These are phyloP conservation scores for Dichomitus squalens DNA, from an alignment of 1,284 basidiomycete species.

Conservation along the genomic window DNA sequence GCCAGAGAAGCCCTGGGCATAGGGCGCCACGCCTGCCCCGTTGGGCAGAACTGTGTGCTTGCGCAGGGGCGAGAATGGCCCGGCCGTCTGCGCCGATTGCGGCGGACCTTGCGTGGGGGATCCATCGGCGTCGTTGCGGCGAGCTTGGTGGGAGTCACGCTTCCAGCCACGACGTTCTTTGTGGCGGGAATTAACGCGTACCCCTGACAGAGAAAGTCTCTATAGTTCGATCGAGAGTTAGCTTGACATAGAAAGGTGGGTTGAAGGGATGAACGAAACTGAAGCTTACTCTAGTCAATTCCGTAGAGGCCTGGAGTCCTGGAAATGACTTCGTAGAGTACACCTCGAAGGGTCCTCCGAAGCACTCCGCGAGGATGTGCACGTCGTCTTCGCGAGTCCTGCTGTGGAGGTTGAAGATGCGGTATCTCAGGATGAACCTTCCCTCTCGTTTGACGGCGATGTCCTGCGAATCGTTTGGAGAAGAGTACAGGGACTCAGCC, in stretches of 20 bases:
- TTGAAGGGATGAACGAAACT: neutral
- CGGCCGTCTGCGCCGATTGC: neutral
- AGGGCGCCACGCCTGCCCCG: neutral
- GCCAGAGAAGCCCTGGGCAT: neutral
- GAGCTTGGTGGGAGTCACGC: neutral
- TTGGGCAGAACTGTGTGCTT: neutral
- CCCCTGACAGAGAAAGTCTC: neutral
- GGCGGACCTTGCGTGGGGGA: neutral
- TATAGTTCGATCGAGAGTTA: neutral
- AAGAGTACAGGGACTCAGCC: neutral
- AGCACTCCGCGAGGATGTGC: constrained; percentile 69
- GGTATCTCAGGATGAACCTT: constrained; percentile 30
- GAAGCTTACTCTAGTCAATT: constrained; percentile 65
- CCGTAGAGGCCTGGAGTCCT: constrained; percentile 70
- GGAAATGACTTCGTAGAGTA: constrained; percentile 84
- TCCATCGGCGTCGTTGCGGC: neutral
- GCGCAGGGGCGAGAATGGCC: constrained; percentile 1
- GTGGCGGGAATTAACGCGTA: constrained; percentile 2
- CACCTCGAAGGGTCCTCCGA: constrained; percentile 66
- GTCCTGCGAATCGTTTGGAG: constrained; percentile 21
- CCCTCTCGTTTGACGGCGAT: constrained; percentile 33
- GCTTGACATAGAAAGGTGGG: neutral
- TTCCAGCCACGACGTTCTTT: neutral
- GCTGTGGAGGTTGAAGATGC: constrained; percentile 29
- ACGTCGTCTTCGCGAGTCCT: constrained; percentile 31